A percentile compares a stretch with the other conserved stretches of the same genome.
These are phyloP conservation scores for Prunus kanzakura DNA, from an alignment of 306 rosid genomes.

Conservation along the genomic window DNA sequence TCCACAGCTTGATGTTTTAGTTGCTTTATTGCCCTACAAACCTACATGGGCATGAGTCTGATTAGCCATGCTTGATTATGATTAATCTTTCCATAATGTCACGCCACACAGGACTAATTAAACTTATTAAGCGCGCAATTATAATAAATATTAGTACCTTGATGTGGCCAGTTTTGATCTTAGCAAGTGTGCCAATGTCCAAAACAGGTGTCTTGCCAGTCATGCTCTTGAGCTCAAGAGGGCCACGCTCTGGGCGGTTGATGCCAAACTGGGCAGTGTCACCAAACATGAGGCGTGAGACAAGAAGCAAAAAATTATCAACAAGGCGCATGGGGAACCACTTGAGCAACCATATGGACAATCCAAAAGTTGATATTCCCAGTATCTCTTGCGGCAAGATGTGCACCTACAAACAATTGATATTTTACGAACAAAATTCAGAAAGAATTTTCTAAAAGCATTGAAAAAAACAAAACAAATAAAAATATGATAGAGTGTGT, in stretches of 20 bases:
- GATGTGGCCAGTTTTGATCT: slow-evolving; percentile 74
- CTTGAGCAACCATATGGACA: slow-evolving; percentile 82
- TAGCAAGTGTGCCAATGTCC: slow-evolving; percentile 82
- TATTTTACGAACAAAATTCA: no score
- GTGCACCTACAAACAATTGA: slow-evolving; percentile 60
- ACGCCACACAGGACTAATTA: neutral
- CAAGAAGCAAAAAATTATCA: slow-evolving; percentile 69
- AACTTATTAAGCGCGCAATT: no score
- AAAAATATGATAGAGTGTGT: neutral
- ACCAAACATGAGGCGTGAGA: slow-evolving; percentile 81
- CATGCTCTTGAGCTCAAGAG: slow-evolving; percentile 70
- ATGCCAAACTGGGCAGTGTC: slow-evolving; percentile 77
- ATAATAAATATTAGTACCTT: slow-evolving; percentile 34
- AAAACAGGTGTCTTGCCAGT: slow-evolving; percentile 90
- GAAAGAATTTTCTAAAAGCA: neutral
- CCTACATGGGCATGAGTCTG: slow-evolving; percentile 24
- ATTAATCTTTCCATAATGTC: neutral
- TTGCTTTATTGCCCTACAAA: slow-evolving; percentile 65
- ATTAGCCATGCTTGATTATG: neutral
- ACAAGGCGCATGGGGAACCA: slow-evolving; percentile 76
- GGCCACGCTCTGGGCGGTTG: slow-evolving; percentile 76
- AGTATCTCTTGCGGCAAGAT: slow-evolving; percentile 86
- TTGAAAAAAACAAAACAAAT: neutral
- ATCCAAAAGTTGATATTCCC: slow-evolving; percentile 94
- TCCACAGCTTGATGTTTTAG: slow-evolving; percentile 55